Evolutionary conservation across 306 rosid species (phyloP).

Genomic region (Fragaria ananassa): DNA sequence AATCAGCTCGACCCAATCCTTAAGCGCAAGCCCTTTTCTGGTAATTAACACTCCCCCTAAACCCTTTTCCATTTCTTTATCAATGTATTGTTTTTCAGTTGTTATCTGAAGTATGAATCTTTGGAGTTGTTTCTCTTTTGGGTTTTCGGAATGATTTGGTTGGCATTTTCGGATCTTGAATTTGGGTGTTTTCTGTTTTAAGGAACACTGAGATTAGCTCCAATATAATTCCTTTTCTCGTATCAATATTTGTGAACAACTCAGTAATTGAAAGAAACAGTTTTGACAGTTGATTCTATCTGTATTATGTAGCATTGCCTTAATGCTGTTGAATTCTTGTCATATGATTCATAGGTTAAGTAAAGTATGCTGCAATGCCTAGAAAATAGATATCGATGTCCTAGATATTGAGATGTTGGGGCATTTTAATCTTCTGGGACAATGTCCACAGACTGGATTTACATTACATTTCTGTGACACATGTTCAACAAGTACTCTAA

Average conservation of each 20-base stretch:
- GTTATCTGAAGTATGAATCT: neutral
- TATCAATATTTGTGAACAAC: neutral
- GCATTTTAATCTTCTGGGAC: neutral
- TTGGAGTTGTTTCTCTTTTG: neutral
- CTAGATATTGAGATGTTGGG: neutral
- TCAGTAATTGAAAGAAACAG: neutral
- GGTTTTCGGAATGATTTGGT: neutral
- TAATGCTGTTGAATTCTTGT: neutral
- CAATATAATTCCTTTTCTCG: neutral
- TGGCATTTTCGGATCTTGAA: neutral
- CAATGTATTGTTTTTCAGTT: neutral
- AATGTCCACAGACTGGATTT: neutral
- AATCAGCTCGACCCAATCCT: constrained; percentile 94
- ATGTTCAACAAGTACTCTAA: neutral
- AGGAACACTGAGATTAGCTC: neutral
- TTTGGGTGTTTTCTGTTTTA: neutral
- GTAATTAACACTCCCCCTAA: constrained; percentile 22
- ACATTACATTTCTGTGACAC: neutral
- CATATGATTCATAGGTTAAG: neutral
- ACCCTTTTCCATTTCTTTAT: neutral
- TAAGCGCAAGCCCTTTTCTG: constrained; percentile 87
- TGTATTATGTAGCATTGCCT: neutral
- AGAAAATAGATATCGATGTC: neutral
- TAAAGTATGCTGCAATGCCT: neutral
- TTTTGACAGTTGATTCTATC: neutral